phyloP scores from a whole-genome alignment of 805 yeast genomes.

The Yarrowia yakushimensis region DNA sequence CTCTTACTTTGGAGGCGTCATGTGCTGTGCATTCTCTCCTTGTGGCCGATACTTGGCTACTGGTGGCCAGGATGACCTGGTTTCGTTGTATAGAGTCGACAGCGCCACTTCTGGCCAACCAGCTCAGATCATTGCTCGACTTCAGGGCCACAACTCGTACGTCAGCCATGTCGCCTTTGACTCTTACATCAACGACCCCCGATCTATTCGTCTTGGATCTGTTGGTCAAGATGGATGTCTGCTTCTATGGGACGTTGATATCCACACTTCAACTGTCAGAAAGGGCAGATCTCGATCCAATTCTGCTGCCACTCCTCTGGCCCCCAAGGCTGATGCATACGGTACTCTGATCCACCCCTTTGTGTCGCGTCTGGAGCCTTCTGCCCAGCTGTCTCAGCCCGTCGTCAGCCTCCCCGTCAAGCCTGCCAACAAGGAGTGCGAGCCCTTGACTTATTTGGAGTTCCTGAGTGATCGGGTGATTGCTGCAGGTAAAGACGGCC shows the following conservation, averaged over 20 bases:
- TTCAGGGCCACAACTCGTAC: slow-evolving; percentile 56
- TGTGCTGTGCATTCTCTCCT: slow-evolving; percentile 51
- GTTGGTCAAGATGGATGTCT: slow-evolving; percentile 56
- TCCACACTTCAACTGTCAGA: slow-evolving; percentile 39
- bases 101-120: slow-evolving; percentile 19
- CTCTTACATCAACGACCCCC: slow-evolving; percentile 38
- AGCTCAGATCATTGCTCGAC: slow-evolving; percentile 36
- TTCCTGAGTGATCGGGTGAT: slow-evolving; percentile 31
- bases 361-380: slow-evolving; percentile 31
- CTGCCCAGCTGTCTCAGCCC: slow-evolving; percentile 32
- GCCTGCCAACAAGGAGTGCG: slow-evolving; percentile 32
- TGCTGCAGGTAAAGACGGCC: slow-evolving; percentile 37
- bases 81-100: slow-evolving; percentile 44
- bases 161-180: slow-evolving; percentile 47
- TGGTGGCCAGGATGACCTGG: slow-evolving; percentile 57
- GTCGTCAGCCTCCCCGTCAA: slow-evolving; percentile 32
- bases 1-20: slow-evolving; percentile 63
- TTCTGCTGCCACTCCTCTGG: slow-evolving; percentile 1
- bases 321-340: neutral
- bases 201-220: slow-evolving; percentile 48
- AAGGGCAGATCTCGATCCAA: slow-evolving; percentile 6
- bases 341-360: slow-evolving; percentile 32
- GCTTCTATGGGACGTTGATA: slow-evolving; percentile 53
- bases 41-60: slow-evolving; percentile 47
- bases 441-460: slow-evolving; percentile 33